A percentile compares a stretch with the other conserved stretches of the same genome.
phyloP scores from a whole-genome alignment of 768 basidiomycete species.

The Exsudoporus frostii region DNA sequence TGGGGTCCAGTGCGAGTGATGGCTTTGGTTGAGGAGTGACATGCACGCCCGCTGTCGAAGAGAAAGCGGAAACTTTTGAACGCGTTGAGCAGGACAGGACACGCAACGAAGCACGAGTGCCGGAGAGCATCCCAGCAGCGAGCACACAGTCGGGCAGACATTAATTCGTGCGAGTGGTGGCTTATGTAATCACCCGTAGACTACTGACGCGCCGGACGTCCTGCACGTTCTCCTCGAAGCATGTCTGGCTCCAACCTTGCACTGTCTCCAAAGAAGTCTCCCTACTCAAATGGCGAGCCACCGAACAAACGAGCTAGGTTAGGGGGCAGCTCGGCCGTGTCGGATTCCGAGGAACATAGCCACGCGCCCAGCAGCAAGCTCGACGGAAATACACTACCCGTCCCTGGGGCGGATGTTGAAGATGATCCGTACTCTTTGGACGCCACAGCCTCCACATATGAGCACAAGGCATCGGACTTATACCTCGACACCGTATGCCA shows the following conservation, averaged over 20 bases:
- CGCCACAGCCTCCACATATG: slow-evolving; percentile 20
- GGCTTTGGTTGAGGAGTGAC: slow-evolving; percentile 50
- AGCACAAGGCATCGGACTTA: slow-evolving; percentile 67
- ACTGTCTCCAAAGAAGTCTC: slow-evolving; percentile 4
- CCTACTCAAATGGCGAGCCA: slow-evolving; percentile 21
- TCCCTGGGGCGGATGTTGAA: slow-evolving; percentile 21
- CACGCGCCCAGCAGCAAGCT: slow-evolving; percentile 16
- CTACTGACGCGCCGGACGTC: not conserved
- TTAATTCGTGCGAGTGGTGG: not conserved
- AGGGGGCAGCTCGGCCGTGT: slow-evolving; percentile 6
- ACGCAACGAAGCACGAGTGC: slow-evolving; percentile 25
- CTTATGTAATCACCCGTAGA: slow-evolving; percentile 21
- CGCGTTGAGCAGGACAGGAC: slow-evolving; percentile 23
- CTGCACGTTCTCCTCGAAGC: slow-evolving; percentile 1
- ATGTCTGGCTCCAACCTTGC: slow-evolving; percentile 15
- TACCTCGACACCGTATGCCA: slow-evolving; percentile 88
- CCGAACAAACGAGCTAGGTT: slow-evolving; percentile 30
- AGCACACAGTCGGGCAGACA: not conserved
- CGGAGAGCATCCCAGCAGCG: slow-evolving; percentile 18
- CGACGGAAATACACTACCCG: slow-evolving; percentile 30
- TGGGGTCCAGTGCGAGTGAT: slow-evolving; percentile 63
- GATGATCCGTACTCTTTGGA: slow-evolving; percentile 29
- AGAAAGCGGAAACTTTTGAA: slow-evolving; percentile 23
- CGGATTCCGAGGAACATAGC: slow-evolving; percentile 28
- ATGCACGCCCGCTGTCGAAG: slow-evolving; percentile 30